Evolutionary conservation across 2,329 filamentous ascomycete species (phyloP), one percentile per base, ranked within the genome.

Genomic region (Raffaelea albimanens): DNA sequence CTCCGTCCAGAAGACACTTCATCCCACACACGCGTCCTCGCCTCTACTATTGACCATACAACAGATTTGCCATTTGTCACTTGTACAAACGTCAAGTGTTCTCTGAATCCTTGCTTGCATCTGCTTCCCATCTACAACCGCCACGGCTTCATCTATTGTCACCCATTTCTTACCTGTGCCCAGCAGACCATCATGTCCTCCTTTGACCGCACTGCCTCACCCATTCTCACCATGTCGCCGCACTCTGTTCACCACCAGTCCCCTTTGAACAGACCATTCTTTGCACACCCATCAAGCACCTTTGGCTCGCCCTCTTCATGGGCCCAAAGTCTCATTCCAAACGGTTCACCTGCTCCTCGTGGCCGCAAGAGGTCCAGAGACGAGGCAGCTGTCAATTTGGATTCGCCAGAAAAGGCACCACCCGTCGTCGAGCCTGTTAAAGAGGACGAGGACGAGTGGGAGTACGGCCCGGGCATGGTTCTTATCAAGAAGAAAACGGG

Each of bases 351-450:
- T 55, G 58, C 36, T 58, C 77, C 78, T 56, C 52, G 56, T 16
- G 82, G 85, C 55, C 81, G 83, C 61, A 90, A 90, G 68, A 82
- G 85, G 56, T 87, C 83, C 52, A 77, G 85, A 60, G 82, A 86
- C 58, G 85, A 90, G 63, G 83, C 85, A 48, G 72, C 74, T 22
- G 68, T 74, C 53, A 85, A 87, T 57, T 78, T 86, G 46, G 76
- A 82, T 55, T 72, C 80, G 5, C 63, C 63, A 3, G 63, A 59
- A 66, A 81, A 58, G 74, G 76, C 62, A 62, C 70, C 48, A 64
- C 70, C 50, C 53, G 64, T 45, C 53, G 63, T 56, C 55, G 58
- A 68, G 41, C 58, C 66, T 42, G 67, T 73, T 55, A 68, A 73
- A 43, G 76, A 78, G 58, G 67, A 75, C 18, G 80, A 82, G 61